These are phyloP conservation scores for Pterula multifida DNA, from an alignment of 1,284 basidiomycete genomes.

Conservation along the genomic window DNA sequence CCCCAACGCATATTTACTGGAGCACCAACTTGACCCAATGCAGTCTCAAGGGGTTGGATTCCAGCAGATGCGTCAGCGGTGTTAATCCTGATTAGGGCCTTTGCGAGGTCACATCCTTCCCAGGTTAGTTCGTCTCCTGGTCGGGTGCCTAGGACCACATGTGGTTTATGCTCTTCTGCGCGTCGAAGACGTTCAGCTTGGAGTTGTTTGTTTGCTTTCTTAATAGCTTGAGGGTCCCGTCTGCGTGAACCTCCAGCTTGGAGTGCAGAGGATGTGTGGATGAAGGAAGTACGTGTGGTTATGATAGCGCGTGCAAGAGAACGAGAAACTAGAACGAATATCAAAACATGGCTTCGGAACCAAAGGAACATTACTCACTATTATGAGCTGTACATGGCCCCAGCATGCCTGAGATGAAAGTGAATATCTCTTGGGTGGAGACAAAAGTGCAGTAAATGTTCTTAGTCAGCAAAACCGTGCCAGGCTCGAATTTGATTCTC, in stretches of 20 bases:
- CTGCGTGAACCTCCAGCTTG: slow-evolving; percentile 22
- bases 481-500: background rate
- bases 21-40: slow-evolving; percentile 23
- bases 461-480: background rate
- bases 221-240: slow-evolving; percentile 23
- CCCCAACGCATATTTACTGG: slow-evolving; percentile 52
- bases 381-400: background rate
- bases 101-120: slow-evolving; percentile 49
- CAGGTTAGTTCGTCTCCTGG: slow-evolving; percentile 53
- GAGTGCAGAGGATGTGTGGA: slow-evolving; percentile 45
- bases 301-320: background rate
- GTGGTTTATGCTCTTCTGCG: slow-evolving; percentile 38
- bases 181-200: slow-evolving; percentile 31
- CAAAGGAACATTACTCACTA: background rate
- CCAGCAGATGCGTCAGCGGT: slow-evolving; percentile 4
- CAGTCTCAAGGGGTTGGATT: slow-evolving; percentile 9
- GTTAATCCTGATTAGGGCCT: slow-evolving; percentile 33
- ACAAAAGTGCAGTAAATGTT: background rate
- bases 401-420: background rate
- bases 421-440: background rate
- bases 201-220: slow-evolving; percentile 39
- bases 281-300: slow-evolving; percentile 10
- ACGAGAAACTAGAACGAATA: background rate
- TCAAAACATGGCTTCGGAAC: too few species aligned
- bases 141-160: slow-evolving; percentile 62